Base-by-base conservation (phyloP, 2,329 filamentous ascomycete genomes). In the Penicillium aurantiogriseum region DNA sequence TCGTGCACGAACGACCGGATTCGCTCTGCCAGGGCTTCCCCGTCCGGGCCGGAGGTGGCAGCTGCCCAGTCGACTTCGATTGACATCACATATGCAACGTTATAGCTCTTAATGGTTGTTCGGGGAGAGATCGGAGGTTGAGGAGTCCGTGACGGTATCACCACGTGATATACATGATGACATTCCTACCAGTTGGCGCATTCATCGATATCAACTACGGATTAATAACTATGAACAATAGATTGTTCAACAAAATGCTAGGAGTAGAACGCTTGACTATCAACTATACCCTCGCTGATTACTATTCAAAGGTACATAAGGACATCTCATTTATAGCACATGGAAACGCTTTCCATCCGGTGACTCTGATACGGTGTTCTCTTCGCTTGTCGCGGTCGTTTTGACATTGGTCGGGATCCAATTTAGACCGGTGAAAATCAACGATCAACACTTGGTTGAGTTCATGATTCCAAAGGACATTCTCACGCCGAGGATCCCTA, bases 61-160 rank as follows among this genome's bases (percentile, higher is more conserved):
- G 89, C 89, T 70, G 94, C 88, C 94, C 94, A 99, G 77, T 96
- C 92, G 74, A 99, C 88, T 72, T 97, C 92, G 80, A 99, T 93
- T 67, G 94, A 97, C 94, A 99, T 99, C 60, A 76, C 75, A 73
- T 72, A 59, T 64, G 67, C 63, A 52, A 55, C 13, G 52, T 36
- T 50, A 54, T 53, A 46, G 43, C 47, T 54, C 31, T 38, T 27
- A 39, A 44, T 36, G 38, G 25, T 54, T 51, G 47, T 25, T 35
- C 35, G 31, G 35, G 27, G 54, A 51, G 46, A 56, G 55, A 48
- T 31, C 23, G 50, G 51, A 57, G 21, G 35, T 56, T 51, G 45
- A 46, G 39, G 52, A 49, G 38, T 23, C 27, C 50, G 63, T 60
- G 61, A 62, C 29, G n/a, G 17, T 56, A 51, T 56, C 53, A 36